Evolutionary conservation across 1,139 yeast genomes (phyloP).

Genomic region (Pichia inconspicua): DNA sequence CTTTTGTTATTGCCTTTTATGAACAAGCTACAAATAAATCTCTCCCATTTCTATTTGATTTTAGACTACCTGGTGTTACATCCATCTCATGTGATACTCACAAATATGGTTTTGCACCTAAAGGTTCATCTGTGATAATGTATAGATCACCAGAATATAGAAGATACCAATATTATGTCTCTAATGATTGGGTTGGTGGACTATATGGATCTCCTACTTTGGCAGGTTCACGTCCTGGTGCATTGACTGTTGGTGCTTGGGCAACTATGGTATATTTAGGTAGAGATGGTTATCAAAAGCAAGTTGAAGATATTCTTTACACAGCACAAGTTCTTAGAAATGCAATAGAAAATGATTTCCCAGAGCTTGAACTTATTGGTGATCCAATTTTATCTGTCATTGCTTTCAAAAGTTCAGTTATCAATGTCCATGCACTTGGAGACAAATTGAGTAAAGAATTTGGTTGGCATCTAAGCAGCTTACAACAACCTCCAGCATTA

Average conservation of each 20-base stretch:
- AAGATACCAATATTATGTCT: conserved; percentile 74
- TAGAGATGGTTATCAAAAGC: conserved; percentile 62
- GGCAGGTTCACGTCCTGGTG: conserved; percentile 97
- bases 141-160: conserved; percentile 63
- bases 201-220: conserved; percentile 92
- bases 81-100: conserved; percentile 97
- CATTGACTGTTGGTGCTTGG: conserved; percentile 96
- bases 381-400: conserved; percentile 80
- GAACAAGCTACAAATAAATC: conserved; percentile 46
- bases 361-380: conserved; percentile 63
- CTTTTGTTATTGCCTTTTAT: conserved; percentile 79
- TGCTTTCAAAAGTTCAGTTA: conserved; percentile 51
- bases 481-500: conserved; percentile 85
- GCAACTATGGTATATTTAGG: conserved; percentile 82
- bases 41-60: conserved; percentile 66
- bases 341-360: conserved; percentile 40
- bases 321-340: conserved; percentile 53
- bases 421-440: conserved; percentile 70
- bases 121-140: conserved; percentile 91
- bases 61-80: conserved; percentile 88
- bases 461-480: conserved; percentile 87
- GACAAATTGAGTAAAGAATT: conserved; percentile 49
- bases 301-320: conserved; percentile 58
- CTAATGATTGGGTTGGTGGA: conserved; percentile 90
- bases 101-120: conserved; percentile 97